These are phyloP conservation scores for Malassezia dermatis DNA, from an alignment of 1,284 basidiomycete species.

Conservation along the genomic window DNA sequence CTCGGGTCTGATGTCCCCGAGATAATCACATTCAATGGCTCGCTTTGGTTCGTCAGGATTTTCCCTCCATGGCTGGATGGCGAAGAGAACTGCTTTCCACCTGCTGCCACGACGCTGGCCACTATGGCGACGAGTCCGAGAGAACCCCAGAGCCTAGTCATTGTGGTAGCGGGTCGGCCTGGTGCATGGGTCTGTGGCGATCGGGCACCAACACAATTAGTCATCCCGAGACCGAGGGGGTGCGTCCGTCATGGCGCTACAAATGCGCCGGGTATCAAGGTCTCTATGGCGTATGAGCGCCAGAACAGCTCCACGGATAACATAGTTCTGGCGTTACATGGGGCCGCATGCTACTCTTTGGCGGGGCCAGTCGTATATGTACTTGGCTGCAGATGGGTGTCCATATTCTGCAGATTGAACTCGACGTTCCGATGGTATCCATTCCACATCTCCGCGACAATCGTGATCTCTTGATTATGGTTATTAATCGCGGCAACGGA, in stretches of 20 bases:
- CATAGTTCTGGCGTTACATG: neutral
- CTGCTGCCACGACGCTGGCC: neutral
- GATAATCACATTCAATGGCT: conserved; percentile 44
- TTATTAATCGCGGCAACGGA: conserved; percentile 54
- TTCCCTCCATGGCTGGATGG: conserved; percentile 17
- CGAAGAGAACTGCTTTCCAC: conserved; percentile 1
- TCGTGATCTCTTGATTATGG: conserved; percentile 38
- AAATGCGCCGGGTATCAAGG: neutral
- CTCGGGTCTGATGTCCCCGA: conserved; percentile 24
- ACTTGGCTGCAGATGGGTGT: neutral
- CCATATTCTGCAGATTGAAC: conserved; percentile 41
- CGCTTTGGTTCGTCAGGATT: conserved; percentile 17
- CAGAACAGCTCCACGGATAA: too few species aligned
- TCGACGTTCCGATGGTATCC: conserved; percentile 43
- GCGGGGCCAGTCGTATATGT: neutral
- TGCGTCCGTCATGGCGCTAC: neutral
- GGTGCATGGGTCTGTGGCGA: neutral
- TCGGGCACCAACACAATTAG: neutral
- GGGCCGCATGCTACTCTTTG: neutral
- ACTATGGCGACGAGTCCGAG: neutral
- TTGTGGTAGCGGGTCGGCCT: neutral
- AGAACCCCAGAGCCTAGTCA: neutral
- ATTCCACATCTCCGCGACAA: conserved; percentile 41
- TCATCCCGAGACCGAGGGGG: neutral
- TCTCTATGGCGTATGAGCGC: too few species aligned